Evolutionary conservation across 495 filamentous ascomycete genomes (phyloP), one percentile per base, ranked within the genome.

Genomic region (Neurospora tetrasperma): DNA sequence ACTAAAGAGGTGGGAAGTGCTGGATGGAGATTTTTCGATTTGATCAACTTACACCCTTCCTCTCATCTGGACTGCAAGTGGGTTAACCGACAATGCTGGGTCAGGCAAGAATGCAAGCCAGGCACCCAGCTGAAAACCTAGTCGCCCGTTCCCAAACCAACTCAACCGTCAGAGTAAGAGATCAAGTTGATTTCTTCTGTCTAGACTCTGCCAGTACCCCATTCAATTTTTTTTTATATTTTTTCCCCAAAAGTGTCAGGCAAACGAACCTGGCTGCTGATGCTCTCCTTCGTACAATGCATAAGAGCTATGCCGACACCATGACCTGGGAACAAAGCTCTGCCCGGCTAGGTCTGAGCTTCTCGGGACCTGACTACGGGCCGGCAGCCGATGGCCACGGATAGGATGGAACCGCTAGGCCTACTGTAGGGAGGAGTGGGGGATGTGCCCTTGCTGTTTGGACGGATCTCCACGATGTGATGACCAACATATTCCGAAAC

Each of bases 401-500:
- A 48, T 20, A 70, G 23, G 31, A 40, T 35, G 38, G 69, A 11
- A 70, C 27, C 48, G 41, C 42, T 31, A 71, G 38, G 43, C 40
- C 42, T n/a, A 11, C 27, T n/a, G 39, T 23, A 46, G 27, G 71
- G 27, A 73, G 69, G 70, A 70, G 35, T 62, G 62, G 71, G 71
- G 71, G 59, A 42, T 39, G 44, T 48, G 27, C 42, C 69, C 31
- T 31, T 48, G n/a, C 66, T 72, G 42, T 35, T 73, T 70, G 39
- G 72, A 69, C 40, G 38, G 42, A 23, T 73, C 66, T 31, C 42
- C 71, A 35, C 69, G 71, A 76, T 74, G 62, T 70, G 69, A 70
- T 70, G 70, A 71, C 70, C 66, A 41, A 70, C 70, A 76, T 69
- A 70, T 71, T 74, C 59, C 72, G 72, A 76, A 76, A 76, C 74